Conservation (phyloP, 495 filamentous ascomycete genomes). For the Bacidia gigantensis region DNA sequence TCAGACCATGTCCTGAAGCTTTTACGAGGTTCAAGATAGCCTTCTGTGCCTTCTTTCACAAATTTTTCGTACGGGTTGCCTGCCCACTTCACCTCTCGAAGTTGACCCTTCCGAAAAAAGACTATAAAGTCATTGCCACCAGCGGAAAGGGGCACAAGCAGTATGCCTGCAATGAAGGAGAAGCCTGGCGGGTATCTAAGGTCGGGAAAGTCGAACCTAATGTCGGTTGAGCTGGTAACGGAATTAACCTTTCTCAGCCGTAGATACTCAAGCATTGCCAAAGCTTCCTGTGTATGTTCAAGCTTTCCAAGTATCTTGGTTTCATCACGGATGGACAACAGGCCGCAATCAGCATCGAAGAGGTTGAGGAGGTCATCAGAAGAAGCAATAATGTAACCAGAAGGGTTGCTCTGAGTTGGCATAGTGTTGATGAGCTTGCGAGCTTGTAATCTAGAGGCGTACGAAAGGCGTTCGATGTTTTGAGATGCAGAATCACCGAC, state of each 20-base stretch:
- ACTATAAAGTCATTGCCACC: slow-evolving; percentile 79
- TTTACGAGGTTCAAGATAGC: slow-evolving; percentile 59
- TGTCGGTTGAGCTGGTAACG: slow-evolving; percentile 65
- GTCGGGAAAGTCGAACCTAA: slow-evolving; percentile 70
- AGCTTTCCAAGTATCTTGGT: slow-evolving; percentile 74
- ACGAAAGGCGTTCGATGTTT: slow-evolving; percentile 82
- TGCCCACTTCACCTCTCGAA: slow-evolving; percentile 77
- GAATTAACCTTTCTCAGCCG: slow-evolving; percentile 63
- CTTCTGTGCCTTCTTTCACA: slow-evolving; percentile 50
- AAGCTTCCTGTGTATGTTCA: slow-evolving; percentile 65
- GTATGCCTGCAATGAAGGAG: slow-evolving; percentile 59
- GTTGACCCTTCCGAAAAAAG: slow-evolving; percentile 72
- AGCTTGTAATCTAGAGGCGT: slow-evolving; percentile 69
- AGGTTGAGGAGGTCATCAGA: slow-evolving; percentile 77
- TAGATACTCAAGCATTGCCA: slow-evolving; percentile 78
- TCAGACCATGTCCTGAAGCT: slow-evolving; percentile 70
- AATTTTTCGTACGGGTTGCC: slow-evolving; percentile 85
- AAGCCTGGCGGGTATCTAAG: slow-evolving; percentile 72
- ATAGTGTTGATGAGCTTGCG: slow-evolving; percentile 68
- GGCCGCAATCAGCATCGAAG: slow-evolving; percentile 80
- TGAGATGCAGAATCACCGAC: slow-evolving; percentile 76
- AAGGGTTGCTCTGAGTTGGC: slow-evolving; percentile 69
- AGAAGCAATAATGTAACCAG: slow-evolving; percentile 84
- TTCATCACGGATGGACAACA: slow-evolving; percentile 74
- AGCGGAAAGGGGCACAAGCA: slow-evolving; percentile 70